A percentile compares a stretch with the other conserved stretches of the same genome.
These are phyloP conservation scores for Piper longum DNA, from an alignment of 164 flowering plant species.

Conservation along the genomic window DNA sequence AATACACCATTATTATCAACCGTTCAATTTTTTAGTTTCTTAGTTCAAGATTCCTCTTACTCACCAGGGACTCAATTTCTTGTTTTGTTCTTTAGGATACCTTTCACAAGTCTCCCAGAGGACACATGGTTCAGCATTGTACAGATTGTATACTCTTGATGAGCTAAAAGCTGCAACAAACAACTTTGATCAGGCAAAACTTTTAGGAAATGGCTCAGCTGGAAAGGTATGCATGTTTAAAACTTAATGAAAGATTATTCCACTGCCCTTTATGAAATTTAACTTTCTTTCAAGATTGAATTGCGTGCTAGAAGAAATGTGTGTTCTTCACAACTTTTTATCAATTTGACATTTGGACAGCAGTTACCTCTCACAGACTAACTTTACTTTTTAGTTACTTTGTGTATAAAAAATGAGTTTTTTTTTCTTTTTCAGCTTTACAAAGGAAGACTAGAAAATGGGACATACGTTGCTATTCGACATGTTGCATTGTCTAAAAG, in stretches of 20 bases:
- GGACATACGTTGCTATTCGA: constrained; percentile 51
- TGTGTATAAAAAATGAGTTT: too few species aligned
- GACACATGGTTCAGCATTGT: constrained; percentile 37
- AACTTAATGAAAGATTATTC: neutral
- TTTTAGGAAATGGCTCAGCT: constrained; percentile 58
- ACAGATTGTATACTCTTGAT: constrained; percentile 45
- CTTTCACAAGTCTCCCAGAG: constrained; percentile 63
- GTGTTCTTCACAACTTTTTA: too few species aligned
- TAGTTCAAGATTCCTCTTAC: neutral
- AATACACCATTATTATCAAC: too few species aligned
- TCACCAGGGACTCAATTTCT: neutral
- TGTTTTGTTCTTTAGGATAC: constrained; percentile 33
- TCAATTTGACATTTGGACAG: too few species aligned
- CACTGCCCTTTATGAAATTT: neutral
- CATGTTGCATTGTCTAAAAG: constrained; percentile 41
- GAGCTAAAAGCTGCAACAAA: constrained; percentile 73
- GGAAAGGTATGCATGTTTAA: constrained; percentile 39
- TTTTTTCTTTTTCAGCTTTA: constrained; percentile 37
- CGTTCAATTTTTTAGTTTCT: too few species aligned
- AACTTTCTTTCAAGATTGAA: too few species aligned
- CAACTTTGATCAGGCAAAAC: constrained; percentile 41
- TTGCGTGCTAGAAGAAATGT: too few species aligned
- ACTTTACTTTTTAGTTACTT: too few species aligned
- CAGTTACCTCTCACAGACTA: too few species aligned
- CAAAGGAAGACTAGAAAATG: constrained; percentile 75